Conservation (phyloP, 2,329 filamentous ascomycete species). For the Teratosphaeria viscida region DNA sequence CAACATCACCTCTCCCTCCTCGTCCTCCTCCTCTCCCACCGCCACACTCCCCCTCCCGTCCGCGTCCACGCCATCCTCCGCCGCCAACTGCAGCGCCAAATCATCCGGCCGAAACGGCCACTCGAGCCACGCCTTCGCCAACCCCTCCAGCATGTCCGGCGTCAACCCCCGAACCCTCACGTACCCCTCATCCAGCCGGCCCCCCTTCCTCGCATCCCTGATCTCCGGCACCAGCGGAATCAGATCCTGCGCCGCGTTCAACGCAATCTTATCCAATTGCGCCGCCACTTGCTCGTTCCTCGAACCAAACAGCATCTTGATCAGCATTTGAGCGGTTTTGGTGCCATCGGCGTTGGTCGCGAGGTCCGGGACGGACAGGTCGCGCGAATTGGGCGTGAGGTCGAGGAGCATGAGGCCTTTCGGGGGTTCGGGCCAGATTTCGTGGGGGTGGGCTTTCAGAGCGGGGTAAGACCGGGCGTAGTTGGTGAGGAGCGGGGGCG, state of each 20-base stretch:
- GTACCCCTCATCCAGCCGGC: conserved; percentile 28
- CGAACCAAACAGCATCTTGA: conserved; percentile 35
- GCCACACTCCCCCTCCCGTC: background rate
- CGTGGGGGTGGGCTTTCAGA: conserved; percentile 44
- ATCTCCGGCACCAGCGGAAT: conserved; percentile 40
- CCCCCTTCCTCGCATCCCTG: conserved; percentile 39
- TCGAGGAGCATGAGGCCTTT: conserved; percentile 50
- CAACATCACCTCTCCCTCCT: background rate
- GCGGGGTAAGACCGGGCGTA: conserved; percentile 64
- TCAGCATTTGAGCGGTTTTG: conserved; percentile 32
- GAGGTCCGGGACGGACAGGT: conserved; percentile 22
- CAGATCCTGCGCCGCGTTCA: conserved; percentile 49
- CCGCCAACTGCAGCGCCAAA: conserved; percentile 11
- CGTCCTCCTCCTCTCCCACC: background rate
- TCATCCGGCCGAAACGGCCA: conserved; percentile 49
- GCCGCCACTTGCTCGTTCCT: conserved; percentile 29
- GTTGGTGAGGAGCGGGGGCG: conserved; percentile 43
- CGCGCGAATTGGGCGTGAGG: conserved; percentile 46
- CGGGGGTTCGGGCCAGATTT: conserved; percentile 47
- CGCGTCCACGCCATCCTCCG: background rate
- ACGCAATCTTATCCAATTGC: conserved; percentile 44
- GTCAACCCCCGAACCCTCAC: conserved; percentile 43
- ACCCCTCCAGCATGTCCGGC: conserved; percentile 45
- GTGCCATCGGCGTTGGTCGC: conserved; percentile 12
- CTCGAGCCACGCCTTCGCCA: conserved; percentile 50